phyloP scores from a whole-genome alignment of 2,329 filamentous ascomycete species.

The Dothidotthia symphoricarpi region DNA sequence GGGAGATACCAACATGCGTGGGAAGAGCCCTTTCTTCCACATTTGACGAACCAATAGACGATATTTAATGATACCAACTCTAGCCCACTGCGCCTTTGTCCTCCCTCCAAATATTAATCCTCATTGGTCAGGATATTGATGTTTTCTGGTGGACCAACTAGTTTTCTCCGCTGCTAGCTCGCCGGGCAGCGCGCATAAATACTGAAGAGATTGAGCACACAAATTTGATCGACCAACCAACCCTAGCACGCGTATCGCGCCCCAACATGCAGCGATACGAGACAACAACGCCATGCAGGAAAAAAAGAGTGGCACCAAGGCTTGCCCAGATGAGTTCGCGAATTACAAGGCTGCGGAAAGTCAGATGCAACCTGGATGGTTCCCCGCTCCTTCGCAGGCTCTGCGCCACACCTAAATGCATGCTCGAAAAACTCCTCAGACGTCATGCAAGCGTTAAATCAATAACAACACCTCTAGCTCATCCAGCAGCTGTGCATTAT shows the following conservation, averaged over 20 bases:
- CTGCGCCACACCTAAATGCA: conserved; percentile 27
- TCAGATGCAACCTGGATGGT: conserved; percentile 10
- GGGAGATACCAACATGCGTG: conserved; percentile 11
- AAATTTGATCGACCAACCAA: conserved; percentile 1
- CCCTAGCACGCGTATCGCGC: conserved; percentile 8
- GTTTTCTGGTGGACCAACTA: too few species aligned
- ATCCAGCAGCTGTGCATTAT: neutral
- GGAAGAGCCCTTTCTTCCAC: conserved; percentile 15
- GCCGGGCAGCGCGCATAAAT: too few species aligned
- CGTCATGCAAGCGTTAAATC: conserved; percentile 24
- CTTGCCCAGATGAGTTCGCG: conserved; percentile 11
- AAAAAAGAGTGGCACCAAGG: conserved; percentile 10
- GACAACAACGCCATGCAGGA: conserved; percentile 2
- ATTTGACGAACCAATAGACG: conserved; percentile 6
- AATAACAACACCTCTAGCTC: conserved; percentile 7
- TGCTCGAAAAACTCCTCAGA: conserved; percentile 19
- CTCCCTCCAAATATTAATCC: too few species aligned
- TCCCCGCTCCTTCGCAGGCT: conserved; percentile 27
- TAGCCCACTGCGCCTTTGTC: too few species aligned
- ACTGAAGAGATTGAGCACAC: too few species aligned
- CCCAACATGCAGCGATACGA: conserved; percentile 11
- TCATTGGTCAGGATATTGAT: too few species aligned
- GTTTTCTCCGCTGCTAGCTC: too few species aligned
- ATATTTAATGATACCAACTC: neutral
- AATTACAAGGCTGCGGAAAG: conserved; percentile 12